These are phyloP conservation scores for Psilocybe azurescens DNA, from an alignment of 768 basidiomycete species.

Conservation along the genomic window DNA sequence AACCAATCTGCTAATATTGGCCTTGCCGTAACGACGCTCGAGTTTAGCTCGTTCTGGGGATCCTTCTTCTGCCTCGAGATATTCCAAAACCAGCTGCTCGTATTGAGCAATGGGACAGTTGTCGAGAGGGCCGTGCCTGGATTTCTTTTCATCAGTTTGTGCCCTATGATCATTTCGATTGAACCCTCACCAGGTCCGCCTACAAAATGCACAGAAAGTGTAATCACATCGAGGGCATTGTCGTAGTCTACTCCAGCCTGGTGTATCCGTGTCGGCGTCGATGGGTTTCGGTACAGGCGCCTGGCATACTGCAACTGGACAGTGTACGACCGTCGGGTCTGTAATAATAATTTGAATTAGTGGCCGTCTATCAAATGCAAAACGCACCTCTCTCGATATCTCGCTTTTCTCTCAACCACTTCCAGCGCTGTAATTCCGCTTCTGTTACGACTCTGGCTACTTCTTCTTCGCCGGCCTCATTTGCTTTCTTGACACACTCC, in stretches of 20 bases:
- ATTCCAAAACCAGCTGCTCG: slow-evolving; percentile 70
- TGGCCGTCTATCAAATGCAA: slow-evolving; percentile 13
- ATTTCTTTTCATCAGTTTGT: slow-evolving; percentile 10
- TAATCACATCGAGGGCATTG: slow-evolving; percentile 73
- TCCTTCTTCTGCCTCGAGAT: slow-evolving; percentile 60
- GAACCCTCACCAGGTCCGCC: slow-evolving; percentile 69
- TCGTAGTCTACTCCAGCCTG: slow-evolving; percentile 75
- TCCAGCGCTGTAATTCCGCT: slow-evolving; percentile 73
- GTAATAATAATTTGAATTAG: background rate
- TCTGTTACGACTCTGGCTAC: slow-evolving; percentile 73
- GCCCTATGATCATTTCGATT: background rate
- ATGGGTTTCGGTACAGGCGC: slow-evolving; percentile 70
- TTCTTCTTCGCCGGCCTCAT: slow-evolving; percentile 72
- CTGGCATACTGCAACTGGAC: slow-evolving; percentile 84
- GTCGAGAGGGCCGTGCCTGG: slow-evolving; percentile 83
- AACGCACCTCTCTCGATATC: slow-evolving; percentile 69
- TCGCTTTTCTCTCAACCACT: slow-evolving; percentile 75
- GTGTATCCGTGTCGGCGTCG: slow-evolving; percentile 51
- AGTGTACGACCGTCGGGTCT: slow-evolving; percentile 65
- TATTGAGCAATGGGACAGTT: slow-evolving; percentile 71
- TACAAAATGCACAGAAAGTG: slow-evolving; percentile 86
- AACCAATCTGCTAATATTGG: slow-evolving; percentile 65
- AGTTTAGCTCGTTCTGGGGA: slow-evolving; percentile 54
- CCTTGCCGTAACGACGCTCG: slow-evolving; percentile 69
- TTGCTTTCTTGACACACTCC: slow-evolving; percentile 69